Conservation (phyloP, 805 yeast genomes). For the Spathaspora arborariae region DNA sequence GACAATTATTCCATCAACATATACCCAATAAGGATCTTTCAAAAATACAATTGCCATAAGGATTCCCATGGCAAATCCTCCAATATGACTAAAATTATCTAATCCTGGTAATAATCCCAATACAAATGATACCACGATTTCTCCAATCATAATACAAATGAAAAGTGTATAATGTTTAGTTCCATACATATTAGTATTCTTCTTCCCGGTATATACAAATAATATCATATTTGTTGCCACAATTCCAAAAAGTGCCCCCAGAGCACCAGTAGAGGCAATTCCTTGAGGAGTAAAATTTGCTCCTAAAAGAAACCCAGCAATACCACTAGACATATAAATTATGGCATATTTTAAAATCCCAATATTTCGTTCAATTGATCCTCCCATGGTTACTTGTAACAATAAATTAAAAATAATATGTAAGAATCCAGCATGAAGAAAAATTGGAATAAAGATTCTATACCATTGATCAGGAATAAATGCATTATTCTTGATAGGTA, state of each 20-base stretch:
- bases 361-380: conserved; percentile 51
- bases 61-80: conserved; percentile 66
- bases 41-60: conserved; percentile 46
- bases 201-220: conserved; percentile 49
- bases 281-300: conserved; percentile 69
- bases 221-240: conserved; percentile 59
- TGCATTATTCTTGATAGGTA: conserved; percentile 28
- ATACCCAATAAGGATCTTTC: conserved; percentile 53
- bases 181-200: conserved; percentile 42
- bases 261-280: conserved; percentile 64
- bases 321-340: conserved; percentile 59
- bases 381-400: conserved; percentile 59
- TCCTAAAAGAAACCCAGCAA: conserved; percentile 65
- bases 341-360: conserved; percentile 52
- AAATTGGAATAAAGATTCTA: conserved; percentile 65
- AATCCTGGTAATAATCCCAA: conserved; percentile 69
- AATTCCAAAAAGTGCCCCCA: conserved; percentile 69
- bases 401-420: conserved; percentile 63
- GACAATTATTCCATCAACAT: conserved; percentile 35
- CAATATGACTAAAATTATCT: conserved; percentile 73
- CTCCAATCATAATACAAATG: conserved; percentile 47
- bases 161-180: conserved; percentile 45
- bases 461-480: conserved; percentile 63
- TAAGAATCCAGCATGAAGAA: conserved; percentile 69
- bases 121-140: conserved; percentile 55